Conservation (phyloP, 2,329 filamentous ascomycete species). For the Balansia obtecta region DNA sequence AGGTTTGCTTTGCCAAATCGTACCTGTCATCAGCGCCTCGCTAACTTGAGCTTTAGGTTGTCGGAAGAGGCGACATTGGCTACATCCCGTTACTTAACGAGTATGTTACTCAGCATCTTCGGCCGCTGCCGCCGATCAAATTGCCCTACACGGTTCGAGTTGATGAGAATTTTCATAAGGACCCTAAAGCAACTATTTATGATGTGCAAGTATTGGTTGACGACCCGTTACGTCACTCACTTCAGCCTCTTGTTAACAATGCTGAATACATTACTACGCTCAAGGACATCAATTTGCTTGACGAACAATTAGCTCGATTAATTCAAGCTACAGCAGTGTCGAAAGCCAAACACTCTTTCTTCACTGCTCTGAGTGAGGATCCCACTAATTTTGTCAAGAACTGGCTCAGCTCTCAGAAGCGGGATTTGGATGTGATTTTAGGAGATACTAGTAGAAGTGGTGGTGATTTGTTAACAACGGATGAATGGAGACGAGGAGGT, state of each 20-base stretch:
- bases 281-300: conserved; percentile 61
- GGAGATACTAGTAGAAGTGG: conserved; percentile 63
- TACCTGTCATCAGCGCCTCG: too few relatives aligned
- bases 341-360: conserved; percentile 85
- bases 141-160: conserved; percentile 89
- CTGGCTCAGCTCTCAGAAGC: conserved; percentile 85
- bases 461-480: conserved; percentile 40
- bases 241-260: conserved; percentile 54
- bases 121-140: conserved; percentile 66
- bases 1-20: conserved; percentile 36
- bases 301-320: conserved; percentile 75
- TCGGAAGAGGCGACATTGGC: conserved; percentile 61
- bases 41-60: conserved; percentile 39
- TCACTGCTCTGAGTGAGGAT: conserved; percentile 64
- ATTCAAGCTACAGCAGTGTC: conserved; percentile 73
- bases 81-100: conserved; percentile 79
- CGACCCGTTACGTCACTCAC: conserved; percentile 61
- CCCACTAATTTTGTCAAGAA: conserved; percentile 73
- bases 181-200: conserved; percentile 72
- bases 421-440: conserved; percentile 78
- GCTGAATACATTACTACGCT: conserved; percentile 59
- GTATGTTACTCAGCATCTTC: conserved; percentile 66
- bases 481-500: conserved; percentile 58
- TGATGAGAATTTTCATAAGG: conserved; percentile 68
- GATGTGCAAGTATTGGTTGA: conserved; percentile 78